Percentiles rank a stretch among this genome's conserved stretches.
Evolutionary conservation across 495 filamentous ascomycete species (phyloP).

Genomic region (Hypoxylon intermedium): DNA sequence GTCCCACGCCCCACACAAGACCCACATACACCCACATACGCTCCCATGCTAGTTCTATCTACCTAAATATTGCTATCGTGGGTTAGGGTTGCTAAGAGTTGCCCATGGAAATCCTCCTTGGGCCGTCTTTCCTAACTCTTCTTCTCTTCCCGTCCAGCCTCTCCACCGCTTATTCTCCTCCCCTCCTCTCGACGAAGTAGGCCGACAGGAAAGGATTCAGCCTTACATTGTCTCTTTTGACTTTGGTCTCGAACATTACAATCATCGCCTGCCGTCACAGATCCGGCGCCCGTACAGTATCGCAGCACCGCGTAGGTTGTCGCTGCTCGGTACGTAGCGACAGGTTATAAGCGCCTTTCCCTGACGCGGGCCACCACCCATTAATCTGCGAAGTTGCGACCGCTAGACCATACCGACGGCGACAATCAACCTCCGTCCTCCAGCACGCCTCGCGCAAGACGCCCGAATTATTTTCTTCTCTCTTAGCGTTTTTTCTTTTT

Average conservation of each 20-base stretch:
- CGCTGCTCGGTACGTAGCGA: constrained; percentile 27
- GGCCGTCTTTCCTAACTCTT: constrained; percentile 44
- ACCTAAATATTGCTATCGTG: constrained; percentile 40
- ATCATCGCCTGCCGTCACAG: neutral
- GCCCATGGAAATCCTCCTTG: constrained; percentile 45
- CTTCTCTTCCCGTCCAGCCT: constrained; percentile 44
- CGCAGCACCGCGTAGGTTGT: constrained; percentile 2
- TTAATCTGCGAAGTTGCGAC: constrained; percentile 23
- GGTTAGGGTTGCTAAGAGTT: constrained; percentile 47
- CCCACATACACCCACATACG: neutral
- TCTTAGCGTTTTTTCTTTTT: too few relatives aligned
- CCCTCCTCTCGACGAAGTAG: constrained; percentile 21
- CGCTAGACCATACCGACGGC: neutral
- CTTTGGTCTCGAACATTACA: neutral
- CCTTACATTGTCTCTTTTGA: constrained; percentile 14
- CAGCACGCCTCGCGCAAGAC: too few relatives aligned
- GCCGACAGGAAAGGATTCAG: constrained; percentile 22
- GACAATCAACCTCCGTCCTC: too few relatives aligned
- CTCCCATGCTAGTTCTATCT: constrained; percentile 45
- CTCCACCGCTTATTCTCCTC: constrained; percentile 43
- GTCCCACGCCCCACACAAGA: constrained; percentile 40
- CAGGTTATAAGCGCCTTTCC: constrained; percentile 27
- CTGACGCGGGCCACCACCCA: constrained; percentile 8
- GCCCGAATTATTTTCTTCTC: too few relatives aligned
- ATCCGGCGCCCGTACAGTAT: neutral